These are phyloP conservation scores for Apium graveolens DNA, from an alignment of 129 eudicot genomes.

Conservation along the genomic window DNA sequence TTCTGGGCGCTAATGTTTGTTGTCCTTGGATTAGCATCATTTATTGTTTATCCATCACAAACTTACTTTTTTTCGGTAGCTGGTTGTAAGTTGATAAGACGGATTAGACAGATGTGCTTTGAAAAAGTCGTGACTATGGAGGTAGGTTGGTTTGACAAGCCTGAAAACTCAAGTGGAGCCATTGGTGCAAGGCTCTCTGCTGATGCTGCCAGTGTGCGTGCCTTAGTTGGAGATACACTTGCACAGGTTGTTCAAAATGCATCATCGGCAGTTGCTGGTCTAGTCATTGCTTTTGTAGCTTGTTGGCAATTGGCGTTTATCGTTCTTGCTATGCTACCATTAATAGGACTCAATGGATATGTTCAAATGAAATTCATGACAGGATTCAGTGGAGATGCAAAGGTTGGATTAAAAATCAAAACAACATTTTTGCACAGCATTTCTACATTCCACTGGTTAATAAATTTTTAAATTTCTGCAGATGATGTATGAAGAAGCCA, in stretches of 20 bases:
- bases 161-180: conserved; percentile 75
- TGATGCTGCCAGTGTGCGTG: conserved; percentile 77
- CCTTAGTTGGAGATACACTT: conserved; percentile 77
- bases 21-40: conserved; percentile 47
- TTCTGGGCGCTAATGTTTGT: conserved; percentile 72
- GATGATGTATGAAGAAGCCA: conserved; percentile 86
- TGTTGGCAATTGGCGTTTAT: conserved; percentile 83
- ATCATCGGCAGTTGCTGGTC: conserved; percentile 44
- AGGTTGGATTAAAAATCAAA: conserved; percentile 35
- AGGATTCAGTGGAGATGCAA: conserved; percentile 94
- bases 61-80: conserved; percentile 69
- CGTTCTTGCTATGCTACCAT: conserved; percentile 61
- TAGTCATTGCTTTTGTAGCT: conserved; percentile 64
- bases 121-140: conserved; percentile 75
- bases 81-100: conserved; percentile 53
- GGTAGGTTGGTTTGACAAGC: conserved; percentile 80
- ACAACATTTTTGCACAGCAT: not conserved
- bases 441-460: not conserved
- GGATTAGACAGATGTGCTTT: conserved; percentile 68
- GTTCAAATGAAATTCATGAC: conserved; percentile 64
- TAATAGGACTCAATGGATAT: conserved; percentile 57
- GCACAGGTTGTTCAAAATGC: conserved; percentile 69
- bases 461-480: conserved; percentile 21
- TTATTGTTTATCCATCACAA: conserved; percentile 50
- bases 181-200: conserved; percentile 77